Evolutionary conservation across 139 green algal species (phyloP), one percentile per base, ranked within the genome.

Genomic region (Deuterostichococcus epilithicus): DNA sequence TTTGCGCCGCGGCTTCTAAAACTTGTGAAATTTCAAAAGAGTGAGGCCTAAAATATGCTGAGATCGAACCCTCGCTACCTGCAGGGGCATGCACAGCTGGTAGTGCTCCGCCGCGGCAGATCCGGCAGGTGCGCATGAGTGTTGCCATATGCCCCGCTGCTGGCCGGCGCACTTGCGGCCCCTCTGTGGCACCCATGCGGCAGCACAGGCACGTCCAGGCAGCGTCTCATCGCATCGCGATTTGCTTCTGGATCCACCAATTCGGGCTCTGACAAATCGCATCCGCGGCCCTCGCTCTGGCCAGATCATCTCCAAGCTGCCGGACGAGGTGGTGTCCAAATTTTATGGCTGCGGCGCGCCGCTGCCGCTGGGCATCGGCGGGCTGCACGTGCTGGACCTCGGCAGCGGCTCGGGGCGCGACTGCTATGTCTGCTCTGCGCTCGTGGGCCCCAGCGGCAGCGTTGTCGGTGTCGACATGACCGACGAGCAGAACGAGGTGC

Each of bases 391-490:
- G 35, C 83, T 95, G 28, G 90, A 96, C 76, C 84, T 96, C 44
- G 92, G 92, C 37, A 93, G 90, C 77, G 95, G 95, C 58, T 90
- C 79, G 23, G 96, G 96, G 0, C 75, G 95, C 0, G 96, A 99
- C 77, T 97, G 94, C 84, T 99, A 98, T 84, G 90, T 97, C 37
- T 90, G 85, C 32, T 84, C 94, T 0, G 83, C 81, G 23, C 86
- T 99, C n/a, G 95, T 99, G 3, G 96, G 96, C 0, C 74, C 86
- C 69, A 68, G 74, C 0, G 93, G 93, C 63, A 82, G 72, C 39
- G 93, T 97, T 4, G 93, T 79, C 80, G 95, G 96, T 1, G 67
- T 99, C 22, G 96, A 99, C 85, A 99, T 99, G 96, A 99, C 96
- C 0, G 81, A 80, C 26, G 84, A 89, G 30, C 94, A 98, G 89